Evolutionary conservation across 192 early-diverging fungal species (phyloP).

Genomic region (Coemansia asiatica): DNA sequence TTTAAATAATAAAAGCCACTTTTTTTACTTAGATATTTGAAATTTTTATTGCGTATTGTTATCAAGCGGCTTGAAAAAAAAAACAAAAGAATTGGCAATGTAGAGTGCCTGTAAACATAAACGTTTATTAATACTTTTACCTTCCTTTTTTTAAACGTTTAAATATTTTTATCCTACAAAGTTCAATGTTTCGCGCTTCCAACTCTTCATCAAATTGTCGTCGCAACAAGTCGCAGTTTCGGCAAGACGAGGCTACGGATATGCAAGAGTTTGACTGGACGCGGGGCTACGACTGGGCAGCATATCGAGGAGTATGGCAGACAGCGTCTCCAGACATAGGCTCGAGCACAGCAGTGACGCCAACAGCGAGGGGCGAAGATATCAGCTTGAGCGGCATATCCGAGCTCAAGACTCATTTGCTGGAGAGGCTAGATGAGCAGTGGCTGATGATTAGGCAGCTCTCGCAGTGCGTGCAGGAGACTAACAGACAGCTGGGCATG

Average conservation of each 20-base stretch:
- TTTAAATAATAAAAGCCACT: no score
- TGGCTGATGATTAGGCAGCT: slow-evolving; percentile 42
- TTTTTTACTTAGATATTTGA: no score
- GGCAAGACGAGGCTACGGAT: background rate
- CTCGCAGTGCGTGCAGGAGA: slow-evolving; percentile 30
- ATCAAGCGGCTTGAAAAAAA: no score
- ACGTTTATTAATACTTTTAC: no score
- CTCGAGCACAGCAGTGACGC: background rate
- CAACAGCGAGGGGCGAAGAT: background rate
- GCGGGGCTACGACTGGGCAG: background rate
- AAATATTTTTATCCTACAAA: background rate
- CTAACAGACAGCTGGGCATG: slow-evolving; percentile 27
- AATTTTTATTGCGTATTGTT: no score
- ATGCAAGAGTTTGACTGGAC: background rate
- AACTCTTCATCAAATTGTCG: background rate
- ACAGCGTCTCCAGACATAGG: background rate
- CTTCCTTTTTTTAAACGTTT: no score
- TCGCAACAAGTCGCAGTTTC: background rate
- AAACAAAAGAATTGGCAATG: no score
- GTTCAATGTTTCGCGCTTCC: background rate
- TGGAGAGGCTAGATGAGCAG: slow-evolving; percentile 45
- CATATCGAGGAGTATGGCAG: background rate
- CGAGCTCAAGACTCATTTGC: slow-evolving; percentile 29
- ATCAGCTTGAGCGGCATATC: background rate
- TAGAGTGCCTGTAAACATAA: no score